These are phyloP conservation scores for Ceratocystis variospora DNA, from an alignment of 2,329 filamentous ascomycete genomes.

Conservation along the genomic window DNA sequence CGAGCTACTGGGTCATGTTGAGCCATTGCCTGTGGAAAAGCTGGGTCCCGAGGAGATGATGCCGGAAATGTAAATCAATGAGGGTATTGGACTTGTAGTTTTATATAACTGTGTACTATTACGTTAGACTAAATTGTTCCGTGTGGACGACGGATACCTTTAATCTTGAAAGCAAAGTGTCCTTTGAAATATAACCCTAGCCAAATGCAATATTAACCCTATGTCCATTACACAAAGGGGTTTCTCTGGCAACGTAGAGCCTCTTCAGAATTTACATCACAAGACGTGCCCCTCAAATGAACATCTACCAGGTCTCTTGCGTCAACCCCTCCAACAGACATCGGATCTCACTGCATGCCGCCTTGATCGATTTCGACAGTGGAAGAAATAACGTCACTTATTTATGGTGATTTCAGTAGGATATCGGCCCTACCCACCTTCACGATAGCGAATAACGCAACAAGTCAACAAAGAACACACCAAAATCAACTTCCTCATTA, in stretches of 20 bases:
- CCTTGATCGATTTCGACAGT: not conserved
- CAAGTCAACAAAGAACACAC: not conserved
- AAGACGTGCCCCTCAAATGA: not conserved
- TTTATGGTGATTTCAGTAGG: not conserved
- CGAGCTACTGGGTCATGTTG: constrained; percentile 15
- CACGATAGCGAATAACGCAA: not conserved
- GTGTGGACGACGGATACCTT: too few species aligned
- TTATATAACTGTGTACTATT: constrained; percentile 12
- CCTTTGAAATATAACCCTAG: not conserved
- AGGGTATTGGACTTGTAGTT: not conserved
- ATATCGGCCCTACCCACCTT: not conserved
- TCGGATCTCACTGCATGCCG: not conserved
- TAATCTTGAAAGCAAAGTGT: too few species aligned
- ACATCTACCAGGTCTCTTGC: too few species aligned
- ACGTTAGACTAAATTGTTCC: not conserved
- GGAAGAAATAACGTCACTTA: not conserved
- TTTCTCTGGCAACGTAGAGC: constrained; percentile 5
- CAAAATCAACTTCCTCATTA: not conserved
- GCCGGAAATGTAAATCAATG: constrained; percentile 15
- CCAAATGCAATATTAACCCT: not conserved
- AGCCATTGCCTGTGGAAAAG: constrained; percentile 15
- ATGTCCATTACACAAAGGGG: not conserved
- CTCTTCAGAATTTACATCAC: not conserved
- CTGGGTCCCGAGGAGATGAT: constrained; percentile 15
- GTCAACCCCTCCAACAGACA: not conserved